Evolutionary conservation across 495 filamentous ascomycete species (phyloP).

Genomic region (Penicillium angulare): DNA sequence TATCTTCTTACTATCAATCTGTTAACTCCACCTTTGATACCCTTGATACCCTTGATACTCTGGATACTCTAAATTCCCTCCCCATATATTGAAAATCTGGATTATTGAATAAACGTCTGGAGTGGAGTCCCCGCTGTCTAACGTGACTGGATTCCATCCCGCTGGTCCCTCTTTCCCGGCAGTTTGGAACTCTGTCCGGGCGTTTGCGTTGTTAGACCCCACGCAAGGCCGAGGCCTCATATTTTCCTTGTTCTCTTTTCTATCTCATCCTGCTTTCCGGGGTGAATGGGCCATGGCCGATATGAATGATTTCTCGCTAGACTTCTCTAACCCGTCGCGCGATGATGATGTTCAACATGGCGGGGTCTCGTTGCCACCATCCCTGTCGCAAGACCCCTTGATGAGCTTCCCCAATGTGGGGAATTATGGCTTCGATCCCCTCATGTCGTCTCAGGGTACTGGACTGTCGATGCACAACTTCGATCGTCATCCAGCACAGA

Average conservation of each 20-base stretch:
- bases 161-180: slow-evolving; percentile 22
- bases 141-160: slow-evolving; percentile 14
- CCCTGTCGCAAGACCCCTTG: slow-evolving; percentile 15
- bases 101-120: too few species aligned
- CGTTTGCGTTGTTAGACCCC: slow-evolving; percentile 26
- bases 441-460: slow-evolving; percentile 24
- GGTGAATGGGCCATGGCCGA: too few species aligned
- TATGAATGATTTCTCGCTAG: too few species aligned
- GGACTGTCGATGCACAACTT: slow-evolving; percentile 16
- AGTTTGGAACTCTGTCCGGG: slow-evolving; percentile 24
- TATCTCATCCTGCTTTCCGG: background rate
- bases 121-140: slow-evolving; percentile 15
- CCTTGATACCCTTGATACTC: too few species aligned
- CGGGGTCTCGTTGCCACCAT: slow-evolving; percentile 2
- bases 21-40: too few species aligned
- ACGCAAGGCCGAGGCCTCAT: slow-evolving; percentile 21
- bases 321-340: too few species aligned
- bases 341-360: slow-evolving; percentile 12
- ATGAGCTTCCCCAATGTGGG: slow-evolving; percentile 14
- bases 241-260: background rate
- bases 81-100: too few species aligned
- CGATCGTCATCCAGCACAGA: slow-evolving; percentile 7
- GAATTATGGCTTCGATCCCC: slow-evolving; percentile 15
- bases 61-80: too few species aligned
- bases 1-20: too few species aligned